These are phyloP conservation scores for Clavispora carvajalis DNA, from an alignment of 805 yeast genomes.

Conservation along the genomic window DNA sequence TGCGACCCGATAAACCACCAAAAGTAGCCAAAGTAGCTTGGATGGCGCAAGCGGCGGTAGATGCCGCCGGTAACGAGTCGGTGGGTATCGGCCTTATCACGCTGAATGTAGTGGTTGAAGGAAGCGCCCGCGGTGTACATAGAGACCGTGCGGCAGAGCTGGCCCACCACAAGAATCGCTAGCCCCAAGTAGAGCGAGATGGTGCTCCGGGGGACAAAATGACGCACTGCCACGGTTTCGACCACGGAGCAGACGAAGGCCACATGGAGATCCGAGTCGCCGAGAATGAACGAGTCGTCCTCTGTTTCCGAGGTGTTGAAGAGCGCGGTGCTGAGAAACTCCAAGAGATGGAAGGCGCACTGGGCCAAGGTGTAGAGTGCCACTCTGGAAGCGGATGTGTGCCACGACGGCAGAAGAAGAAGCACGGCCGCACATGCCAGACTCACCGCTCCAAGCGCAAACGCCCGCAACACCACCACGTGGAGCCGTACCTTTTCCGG, in stretches of 20 bases:
- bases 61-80: constrained; percentile 68
- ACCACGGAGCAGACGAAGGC: constrained; percentile 15
- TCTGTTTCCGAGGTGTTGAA: constrained; percentile 65
- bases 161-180: constrained; percentile 51
- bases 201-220: neutral
- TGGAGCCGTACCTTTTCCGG: constrained; percentile 25
- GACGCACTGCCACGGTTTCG: neutral
- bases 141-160: constrained; percentile 61
- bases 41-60: constrained; percentile 69
- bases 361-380: constrained; percentile 10
- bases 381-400: constrained; percentile 1
- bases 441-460: constrained; percentile 25
- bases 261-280: constrained; percentile 25
- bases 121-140: constrained; percentile 87
- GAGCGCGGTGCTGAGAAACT: constrained; percentile 73
- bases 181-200: constrained; percentile 39
- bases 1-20: constrained; percentile 93
- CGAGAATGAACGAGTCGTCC: constrained; percentile 47
- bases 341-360: constrained; percentile 70
- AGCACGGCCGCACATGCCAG: constrained; percentile 7
- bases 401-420: neutral
- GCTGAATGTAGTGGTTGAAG: constrained; percentile 75
- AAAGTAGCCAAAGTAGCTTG: constrained; percentile 86
- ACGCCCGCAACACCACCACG: constrained; percentile 28
- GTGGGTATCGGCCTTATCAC: constrained; percentile 50